These are phyloP conservation scores for Trichomonas vaginalis DNA, from an alignment of 208 protist species.

Conservation along the genomic window DNA sequence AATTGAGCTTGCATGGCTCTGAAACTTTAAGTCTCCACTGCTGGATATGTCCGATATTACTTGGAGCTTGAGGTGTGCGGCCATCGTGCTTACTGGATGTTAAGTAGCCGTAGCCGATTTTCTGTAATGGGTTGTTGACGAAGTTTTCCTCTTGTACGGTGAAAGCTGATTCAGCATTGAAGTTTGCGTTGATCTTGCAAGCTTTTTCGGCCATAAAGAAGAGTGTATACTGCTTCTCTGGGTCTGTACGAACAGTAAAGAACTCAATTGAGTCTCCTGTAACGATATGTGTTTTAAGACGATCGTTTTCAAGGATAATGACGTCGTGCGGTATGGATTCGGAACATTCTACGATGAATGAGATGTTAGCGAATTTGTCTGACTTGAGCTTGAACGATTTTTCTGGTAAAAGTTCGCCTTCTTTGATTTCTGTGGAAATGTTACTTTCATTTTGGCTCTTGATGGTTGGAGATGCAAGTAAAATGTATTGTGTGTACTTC, in stretches of 20 bases:
- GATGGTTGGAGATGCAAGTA: background rate
- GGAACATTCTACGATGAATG: background rate
- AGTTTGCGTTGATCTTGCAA: background rate
- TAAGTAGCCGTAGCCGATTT: background rate
- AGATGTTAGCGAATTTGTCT: background rate
- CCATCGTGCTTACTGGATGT: background rate
- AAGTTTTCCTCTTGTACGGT: background rate
- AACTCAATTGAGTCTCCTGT: background rate
- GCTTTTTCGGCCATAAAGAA: background rate
- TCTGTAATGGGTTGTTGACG: background rate
- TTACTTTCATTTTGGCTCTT: background rate
- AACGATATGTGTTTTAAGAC: background rate
- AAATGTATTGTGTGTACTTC: background rate
- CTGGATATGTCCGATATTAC: background rate
- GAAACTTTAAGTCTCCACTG: background rate
- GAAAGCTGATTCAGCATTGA: background rate
- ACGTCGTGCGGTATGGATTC: background rate
- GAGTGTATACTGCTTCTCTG: background rate
- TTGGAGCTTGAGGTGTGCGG: background rate
- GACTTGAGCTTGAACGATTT: background rate
- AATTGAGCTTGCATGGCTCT: background rate
- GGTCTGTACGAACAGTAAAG: background rate
- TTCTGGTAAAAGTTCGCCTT: background rate
- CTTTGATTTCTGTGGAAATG: background rate
- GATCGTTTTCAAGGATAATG: background rate